These are phyloP conservation scores for Gyrodon lividus DNA, from an alignment of 768 basidiomycete species.

Conservation along the genomic window DNA sequence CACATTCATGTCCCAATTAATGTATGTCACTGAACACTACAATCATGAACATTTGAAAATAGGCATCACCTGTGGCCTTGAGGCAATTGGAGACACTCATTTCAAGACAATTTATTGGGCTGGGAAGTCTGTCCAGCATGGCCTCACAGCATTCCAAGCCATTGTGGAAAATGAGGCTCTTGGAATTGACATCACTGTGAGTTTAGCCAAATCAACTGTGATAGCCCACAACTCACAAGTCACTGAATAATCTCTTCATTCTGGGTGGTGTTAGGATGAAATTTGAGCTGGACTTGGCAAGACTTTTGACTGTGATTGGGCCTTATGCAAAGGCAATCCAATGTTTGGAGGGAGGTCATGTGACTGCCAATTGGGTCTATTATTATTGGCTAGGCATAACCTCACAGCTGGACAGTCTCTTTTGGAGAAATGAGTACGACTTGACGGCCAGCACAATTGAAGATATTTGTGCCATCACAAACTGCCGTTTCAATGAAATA, in stretches of 20 bases:
- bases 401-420: conserved; percentile 4
- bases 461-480: conserved; percentile 12
- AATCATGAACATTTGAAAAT: neutral
- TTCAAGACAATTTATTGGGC: conserved; percentile 23
- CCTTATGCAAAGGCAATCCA: conserved; percentile 22
- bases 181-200: neutral
- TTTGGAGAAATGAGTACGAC: conserved; percentile 1
- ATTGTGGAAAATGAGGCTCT: neutral
- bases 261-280: neutral
- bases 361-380: conserved; percentile 24
- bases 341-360: conserved; percentile 22
- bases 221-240: neutral
- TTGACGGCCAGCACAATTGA: neutral
- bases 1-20: neutral
- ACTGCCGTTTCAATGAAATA: conserved; percentile 21
- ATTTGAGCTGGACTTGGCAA: conserved; percentile 8
- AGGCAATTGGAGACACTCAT: conserved; percentile 21
- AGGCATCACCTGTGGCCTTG: conserved; percentile 9
- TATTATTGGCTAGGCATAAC: conserved; percentile 25
- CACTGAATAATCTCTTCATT: conserved; percentile 1
- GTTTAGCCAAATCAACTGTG: neutral
- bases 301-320: conserved; percentile 6
- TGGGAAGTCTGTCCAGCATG: conserved; percentile 6
- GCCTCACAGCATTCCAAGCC: conserved; percentile 16
- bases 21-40: neutral